A percentile compares a stretch with the other conserved stretches of the same genome.
These are phyloP conservation scores for Groenewaldozyma sp. DNA, from an alignment of 1,139 yeast genomes.

Conservation along the genomic window DNA sequence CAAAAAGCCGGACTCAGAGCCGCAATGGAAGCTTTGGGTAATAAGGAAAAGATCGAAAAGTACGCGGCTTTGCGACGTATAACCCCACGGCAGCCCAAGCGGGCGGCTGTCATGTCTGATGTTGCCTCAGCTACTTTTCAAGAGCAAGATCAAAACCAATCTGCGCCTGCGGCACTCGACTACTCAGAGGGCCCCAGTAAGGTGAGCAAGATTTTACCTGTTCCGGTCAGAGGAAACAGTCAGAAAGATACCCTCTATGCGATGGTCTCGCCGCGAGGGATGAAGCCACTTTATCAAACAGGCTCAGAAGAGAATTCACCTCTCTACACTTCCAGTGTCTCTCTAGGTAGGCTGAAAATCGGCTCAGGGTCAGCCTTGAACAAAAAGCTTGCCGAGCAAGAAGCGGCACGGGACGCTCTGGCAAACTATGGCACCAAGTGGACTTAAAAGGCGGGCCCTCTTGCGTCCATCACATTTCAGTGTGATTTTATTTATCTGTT, in stretches of 20 bases:
- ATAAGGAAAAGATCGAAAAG: conserved; percentile 52
- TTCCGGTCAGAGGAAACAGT: no score
- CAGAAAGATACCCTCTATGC: no score
- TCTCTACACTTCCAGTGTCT: no score
- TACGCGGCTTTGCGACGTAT: conserved; percentile 51
- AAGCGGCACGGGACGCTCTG: conserved; percentile 17
- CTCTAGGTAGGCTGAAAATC: no score
- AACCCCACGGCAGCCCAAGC: conserved; percentile 39
- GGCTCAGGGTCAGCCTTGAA: conserved; percentile 16
- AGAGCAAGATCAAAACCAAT: no score
- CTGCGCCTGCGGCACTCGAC: no score
- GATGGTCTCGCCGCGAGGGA: no score
- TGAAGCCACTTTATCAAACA: no score
- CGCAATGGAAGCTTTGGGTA: conserved; percentile 60
- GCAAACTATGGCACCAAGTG: conserved; percentile 9
- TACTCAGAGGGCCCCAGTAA: no score
- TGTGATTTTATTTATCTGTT: not conserved
- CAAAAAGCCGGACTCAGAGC: conserved; percentile 68
- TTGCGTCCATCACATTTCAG: no score
- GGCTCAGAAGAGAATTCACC: no score
- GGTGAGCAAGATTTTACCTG: no score
- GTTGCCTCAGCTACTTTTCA: not conserved
- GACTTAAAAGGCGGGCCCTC: conserved; percentile 2
- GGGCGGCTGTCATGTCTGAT: not conserved
- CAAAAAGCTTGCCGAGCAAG: conserved; percentile 17